Evolutionary conservation across 352 stramenopile genomes (phyloP), one percentile per base, ranked within the genome.

Genomic region (Globisporangium irregulare): DNA sequence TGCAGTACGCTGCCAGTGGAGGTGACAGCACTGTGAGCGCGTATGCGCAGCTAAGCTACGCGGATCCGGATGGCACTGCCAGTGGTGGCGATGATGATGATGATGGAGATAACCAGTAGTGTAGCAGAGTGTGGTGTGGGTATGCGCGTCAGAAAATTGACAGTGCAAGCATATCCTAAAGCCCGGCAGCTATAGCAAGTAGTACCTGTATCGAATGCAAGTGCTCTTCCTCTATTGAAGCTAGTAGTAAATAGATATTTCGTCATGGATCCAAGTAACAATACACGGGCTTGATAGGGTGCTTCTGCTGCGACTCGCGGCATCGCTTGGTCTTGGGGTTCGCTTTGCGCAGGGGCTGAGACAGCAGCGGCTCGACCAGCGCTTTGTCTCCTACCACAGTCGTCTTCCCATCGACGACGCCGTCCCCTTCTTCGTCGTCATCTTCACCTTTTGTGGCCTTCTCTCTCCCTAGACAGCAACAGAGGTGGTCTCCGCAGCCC

Each of bases 11-110:
- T 6, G 48, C 38, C 6, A 24, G 56, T 32, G 43, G 38, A 18
- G 34, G 32, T 57, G 63, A 5, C 32, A 68, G 38, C 32, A 56
- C 50, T 32, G 51, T 72, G 20, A 74, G 73, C 34, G 58, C 76
- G 54, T 86, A 84, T 36, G 77, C 80, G 12, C 75, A 90, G 69
- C 63, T 92, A 59, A 89, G 77, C 66, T 92, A 92, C 46, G 84
- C 81, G 3, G 69, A 86, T n/a, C 76, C 77, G 0, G 48, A 59
- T 32, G 64, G 43, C 7, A 43, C 18, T 2, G 55, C 32, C 15
- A 81, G n/a, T 32, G 71, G 66, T 2, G 75, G 72, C 38, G 73
- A 67, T 7, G 66, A 41, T 20, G 69, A 32, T 3, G 53, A 63
- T 20, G 66, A 60, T 34, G 70, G 64, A 7, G 69, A 79, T 7